Evolutionary conservation across 129 eudicot genomes (phyloP), one percentile per base, ranked within the genome.

Genomic region (Pittosporum tobira): DNA sequence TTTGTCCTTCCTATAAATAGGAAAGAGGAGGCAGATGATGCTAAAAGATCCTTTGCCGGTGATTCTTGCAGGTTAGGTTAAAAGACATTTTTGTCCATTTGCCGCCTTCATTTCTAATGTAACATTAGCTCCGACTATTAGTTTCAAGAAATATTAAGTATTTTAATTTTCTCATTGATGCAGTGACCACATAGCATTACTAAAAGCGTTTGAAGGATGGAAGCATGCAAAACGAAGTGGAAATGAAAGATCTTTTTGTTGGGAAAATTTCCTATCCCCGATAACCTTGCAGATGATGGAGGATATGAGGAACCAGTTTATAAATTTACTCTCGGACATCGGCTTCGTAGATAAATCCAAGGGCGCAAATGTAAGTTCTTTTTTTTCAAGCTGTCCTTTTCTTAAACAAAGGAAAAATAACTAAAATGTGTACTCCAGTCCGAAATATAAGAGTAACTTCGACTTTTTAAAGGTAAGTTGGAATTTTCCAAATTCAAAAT

Each of bases 141-240:
- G 50, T 49, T 50, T 20, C 22, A 15, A 36, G 22, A 22, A 42
- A 34, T 13, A 7, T 48, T 9, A 22, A 38, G 56, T n/a, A 36
- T 10, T 27, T 51, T 57, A 42, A 25, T 63, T 65, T n/a, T 15
- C 28, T 56, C n/a, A n/a, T 36, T 73, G 34, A 37, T 68, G 69
- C 79, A 91, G 99, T 65, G 99, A 91, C 59, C 99, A 91, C 72
- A 86, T 91, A 63, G 99, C 99, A 11, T 81, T 87, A 74, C 77
- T 91, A 36, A 83, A 91, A 81, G 99, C 99, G 61, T 91, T 73
- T 77, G 85, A 91, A 74, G 96, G 94, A 45, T 91, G 96, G 96
- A 83, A 78, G 65, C 88, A 77, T 53, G 99, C 96, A 46, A 91
- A 84, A 77, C 76, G 81, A 51, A 23, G 71, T 3, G 82, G 96